These are phyloP conservation scores for Dentipellis sp. DNA, from an alignment of 768 basidiomycete species.

Conservation along the genomic window DNA sequence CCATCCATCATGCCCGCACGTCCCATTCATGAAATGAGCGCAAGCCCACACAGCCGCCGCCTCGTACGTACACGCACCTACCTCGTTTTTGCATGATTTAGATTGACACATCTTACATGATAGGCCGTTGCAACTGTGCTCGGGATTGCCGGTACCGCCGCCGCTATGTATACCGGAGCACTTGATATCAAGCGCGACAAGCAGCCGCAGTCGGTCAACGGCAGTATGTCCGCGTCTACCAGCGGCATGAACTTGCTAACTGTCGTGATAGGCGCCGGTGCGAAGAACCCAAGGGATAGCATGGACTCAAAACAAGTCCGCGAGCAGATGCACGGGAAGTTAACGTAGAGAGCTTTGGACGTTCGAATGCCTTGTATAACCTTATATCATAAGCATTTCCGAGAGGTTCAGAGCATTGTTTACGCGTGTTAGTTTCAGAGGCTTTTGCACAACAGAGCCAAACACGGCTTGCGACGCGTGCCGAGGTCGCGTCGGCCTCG, in stretches of 20 bases:
- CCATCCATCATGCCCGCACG: not conserved
- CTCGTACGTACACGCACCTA: not conserved
- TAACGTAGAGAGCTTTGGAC: too few relatives aligned
- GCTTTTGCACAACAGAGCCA: not conserved
- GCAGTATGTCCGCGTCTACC: not conserved
- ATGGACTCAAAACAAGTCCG: too few relatives aligned
- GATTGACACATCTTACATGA: too few relatives aligned
- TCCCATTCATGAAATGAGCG: not conserved
- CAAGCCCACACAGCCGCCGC: not conserved
- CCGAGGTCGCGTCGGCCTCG: not conserved
- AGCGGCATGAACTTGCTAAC: too few relatives aligned
- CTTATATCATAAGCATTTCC: too few relatives aligned
- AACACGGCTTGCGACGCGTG: not conserved
- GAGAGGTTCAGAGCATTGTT: too few relatives aligned
- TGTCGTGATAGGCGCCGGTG: too few relatives aligned
- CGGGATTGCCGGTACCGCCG: not conserved
- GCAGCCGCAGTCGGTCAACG: not conserved
- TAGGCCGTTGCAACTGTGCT: not conserved
- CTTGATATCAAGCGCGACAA: not conserved
- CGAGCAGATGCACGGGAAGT: too few relatives aligned
- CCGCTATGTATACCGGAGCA: not conserved
- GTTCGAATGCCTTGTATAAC: too few relatives aligned
- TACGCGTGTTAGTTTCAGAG: not conserved
- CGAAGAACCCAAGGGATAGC: too few relatives aligned
- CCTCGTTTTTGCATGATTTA: too few relatives aligned